Percentiles rank a stretch among this genome's conserved stretches.
phyloP scores from a whole-genome alignment of 2,329 filamentous ascomycete genomes.

The Aspergillus fructus region DNA sequence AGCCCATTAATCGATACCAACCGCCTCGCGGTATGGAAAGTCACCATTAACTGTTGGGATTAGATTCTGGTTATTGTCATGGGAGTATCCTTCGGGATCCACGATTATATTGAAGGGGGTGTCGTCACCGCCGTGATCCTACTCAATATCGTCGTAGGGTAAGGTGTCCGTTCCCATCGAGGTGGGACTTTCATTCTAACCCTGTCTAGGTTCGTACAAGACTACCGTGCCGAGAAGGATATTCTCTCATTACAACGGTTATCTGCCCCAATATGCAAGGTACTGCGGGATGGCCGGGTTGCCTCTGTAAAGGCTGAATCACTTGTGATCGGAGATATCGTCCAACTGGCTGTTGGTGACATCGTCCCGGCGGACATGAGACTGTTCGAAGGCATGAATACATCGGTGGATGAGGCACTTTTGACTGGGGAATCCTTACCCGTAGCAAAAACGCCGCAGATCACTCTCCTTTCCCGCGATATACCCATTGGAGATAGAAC shows the following conservation, averaged over 20 bases:
- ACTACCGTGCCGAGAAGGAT: conserved; percentile 60
- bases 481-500: conserved; percentile 54
- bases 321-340: conserved; percentile 61
- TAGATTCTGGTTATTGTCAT: conserved; percentile 75
- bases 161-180: neutral
- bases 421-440: conserved; percentile 63
- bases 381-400: conserved; percentile 62
- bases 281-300: conserved; percentile 56
- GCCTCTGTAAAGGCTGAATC: conserved; percentile 54
- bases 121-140: conserved; percentile 60
- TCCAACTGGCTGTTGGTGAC: conserved; percentile 54
- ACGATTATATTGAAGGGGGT: conserved; percentile 58
- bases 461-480: conserved; percentile 25
- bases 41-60: conserved; percentile 9
- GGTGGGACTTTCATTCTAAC: neutral
- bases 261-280: conserved; percentile 56
- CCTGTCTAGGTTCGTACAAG: conserved; percentile 51
- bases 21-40: neutral
- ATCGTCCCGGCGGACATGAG: conserved; percentile 60
- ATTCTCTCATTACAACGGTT: conserved; percentile 58
- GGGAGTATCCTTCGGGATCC: conserved; percentile 58
- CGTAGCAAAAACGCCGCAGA: conserved; percentile 52
- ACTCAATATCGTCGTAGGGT: conserved; percentile 57
- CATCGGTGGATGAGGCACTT: conserved; percentile 69
- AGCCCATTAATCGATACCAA: conserved; percentile 2